These are phyloP conservation scores for Ogataea hybrid DNA, from an alignment of 1,139 yeast genomes.

Conservation along the genomic window DNA sequence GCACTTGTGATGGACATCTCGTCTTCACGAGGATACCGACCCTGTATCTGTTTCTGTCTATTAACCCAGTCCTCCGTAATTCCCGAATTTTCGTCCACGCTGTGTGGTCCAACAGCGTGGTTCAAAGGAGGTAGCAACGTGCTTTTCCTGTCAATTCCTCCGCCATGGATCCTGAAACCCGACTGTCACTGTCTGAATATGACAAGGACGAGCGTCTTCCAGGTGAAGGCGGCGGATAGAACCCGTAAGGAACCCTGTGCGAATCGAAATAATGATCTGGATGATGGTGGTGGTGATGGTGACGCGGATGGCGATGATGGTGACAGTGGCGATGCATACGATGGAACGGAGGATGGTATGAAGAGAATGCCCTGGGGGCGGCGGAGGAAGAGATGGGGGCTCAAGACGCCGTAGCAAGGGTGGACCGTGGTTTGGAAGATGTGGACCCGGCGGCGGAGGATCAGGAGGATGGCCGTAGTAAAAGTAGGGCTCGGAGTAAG, in stretches of 20 bases:
- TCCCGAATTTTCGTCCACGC: slow-evolving; percentile 7
- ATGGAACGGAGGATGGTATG: slow-evolving; percentile 4
- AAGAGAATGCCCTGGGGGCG: slow-evolving; percentile 7
- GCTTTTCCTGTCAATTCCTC: background rate
- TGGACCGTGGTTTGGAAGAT: slow-evolving; percentile 7
- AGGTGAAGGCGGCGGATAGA: slow-evolving; percentile 8
- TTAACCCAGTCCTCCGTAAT: slow-evolving; percentile 27
- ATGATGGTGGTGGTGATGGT: slow-evolving; percentile 9
- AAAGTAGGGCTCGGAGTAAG: slow-evolving; percentile 4
- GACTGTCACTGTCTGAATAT: slow-evolving; percentile 6
- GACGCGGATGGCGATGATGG: slow-evolving; percentile 9
- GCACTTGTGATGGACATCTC: background rate
- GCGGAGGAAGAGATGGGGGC: slow-evolving; percentile 9
- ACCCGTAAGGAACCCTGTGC: slow-evolving; percentile 12
- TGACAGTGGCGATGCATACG: slow-evolving; percentile 7
- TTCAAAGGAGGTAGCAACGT: slow-evolving; percentile 9
- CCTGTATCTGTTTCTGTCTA: slow-evolving; percentile 15
- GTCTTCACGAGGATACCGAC: background rate
- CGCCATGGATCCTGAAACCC: slow-evolving; percentile 1
- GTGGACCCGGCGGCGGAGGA: slow-evolving; percentile 4
- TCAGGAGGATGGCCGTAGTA: slow-evolving; percentile 9
- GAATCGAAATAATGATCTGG: slow-evolving; percentile 12
- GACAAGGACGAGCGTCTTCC: slow-evolving; percentile 1
- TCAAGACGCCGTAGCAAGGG: slow-evolving; percentile 12
- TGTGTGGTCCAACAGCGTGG: background rate